Conservation (phyloP, 345 rosid genomes). For the Eucalyptus virginea region DNA sequence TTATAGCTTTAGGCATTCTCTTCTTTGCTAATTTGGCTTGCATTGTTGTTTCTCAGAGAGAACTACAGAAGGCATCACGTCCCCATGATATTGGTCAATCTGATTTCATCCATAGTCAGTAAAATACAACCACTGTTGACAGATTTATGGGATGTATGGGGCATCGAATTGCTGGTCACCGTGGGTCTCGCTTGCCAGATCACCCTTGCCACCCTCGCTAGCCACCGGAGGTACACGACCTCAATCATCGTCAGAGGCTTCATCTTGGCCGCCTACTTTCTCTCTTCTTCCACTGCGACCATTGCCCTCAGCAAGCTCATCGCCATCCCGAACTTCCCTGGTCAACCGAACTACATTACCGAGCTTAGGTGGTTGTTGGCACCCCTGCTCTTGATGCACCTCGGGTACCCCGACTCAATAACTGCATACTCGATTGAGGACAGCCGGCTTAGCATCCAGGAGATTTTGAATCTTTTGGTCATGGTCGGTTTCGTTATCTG, state of each 20-base stretch:
- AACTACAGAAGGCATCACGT: not conserved
- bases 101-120: not conserved
- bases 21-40: not conserved
- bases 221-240: not conserved
- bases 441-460: not conserved
- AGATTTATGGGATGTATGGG: constrained; percentile 2
- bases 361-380: not conserved
- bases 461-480: not conserved
- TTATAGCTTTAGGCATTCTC: not conserved
- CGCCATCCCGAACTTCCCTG: not conserved
- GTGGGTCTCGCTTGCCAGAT: not conserved
- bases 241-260: not conserved
- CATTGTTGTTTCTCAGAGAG: not conserved
- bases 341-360: not conserved
- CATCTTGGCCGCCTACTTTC: not conserved
- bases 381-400: not conserved
- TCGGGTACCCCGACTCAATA: constrained; percentile 3
- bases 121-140: not conserved
- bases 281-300: not conserved
- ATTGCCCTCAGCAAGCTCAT: constrained; percentile 4
- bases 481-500: not conserved
- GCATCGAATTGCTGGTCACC: not conserved
- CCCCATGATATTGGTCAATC: not conserved
- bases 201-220: not conserved
- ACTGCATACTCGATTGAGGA: constrained; percentile 7